Conservation (phyloP, 495 filamentous ascomycete species). For the Aspergillus hancockii region DNA sequence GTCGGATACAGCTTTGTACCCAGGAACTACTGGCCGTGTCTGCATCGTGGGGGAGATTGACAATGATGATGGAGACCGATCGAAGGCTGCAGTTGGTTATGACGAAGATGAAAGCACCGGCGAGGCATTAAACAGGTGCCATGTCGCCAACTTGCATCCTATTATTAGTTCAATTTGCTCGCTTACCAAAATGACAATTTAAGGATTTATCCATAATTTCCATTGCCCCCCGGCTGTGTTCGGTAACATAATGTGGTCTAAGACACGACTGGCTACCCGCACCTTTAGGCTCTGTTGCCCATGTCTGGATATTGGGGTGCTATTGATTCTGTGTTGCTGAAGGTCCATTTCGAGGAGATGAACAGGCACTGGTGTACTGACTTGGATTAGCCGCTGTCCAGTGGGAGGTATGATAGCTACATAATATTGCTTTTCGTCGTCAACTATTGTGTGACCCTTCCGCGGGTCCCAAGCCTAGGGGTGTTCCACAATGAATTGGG, state of each 20-base stretch:
- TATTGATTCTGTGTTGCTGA: too few species aligned
- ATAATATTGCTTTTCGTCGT: constrained; percentile 6
- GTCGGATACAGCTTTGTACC: constrained; percentile 30
- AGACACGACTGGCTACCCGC: too few species aligned
- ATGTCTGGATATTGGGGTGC: too few species aligned
- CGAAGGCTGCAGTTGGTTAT: constrained; percentile 35
- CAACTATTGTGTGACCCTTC: constrained; percentile 17
- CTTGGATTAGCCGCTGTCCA: not conserved
- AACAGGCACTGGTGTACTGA: not conserved
- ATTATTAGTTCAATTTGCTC: not conserved
- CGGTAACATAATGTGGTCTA: too few species aligned
- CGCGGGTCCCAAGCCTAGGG: constrained; percentile 12
- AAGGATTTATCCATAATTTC: not conserved
- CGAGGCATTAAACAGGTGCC: constrained; percentile 4
- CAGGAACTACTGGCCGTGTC: constrained; percentile 26
- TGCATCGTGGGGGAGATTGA: constrained; percentile 26
- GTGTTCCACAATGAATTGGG: constrained; percentile 22
- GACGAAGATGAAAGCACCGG: constrained; percentile 33
- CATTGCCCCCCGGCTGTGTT: not conserved
- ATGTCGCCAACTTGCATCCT: not conserved
- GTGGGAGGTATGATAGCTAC: constrained; percentile 10
- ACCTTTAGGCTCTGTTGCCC: too few species aligned
- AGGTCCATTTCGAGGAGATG: not conserved
- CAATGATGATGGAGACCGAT: constrained; percentile 45
- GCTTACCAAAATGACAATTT: not conserved